These are phyloP conservation scores for Cladosporium sp. DNA, from an alignment of 2,329 filamentous ascomycete genomes.

Conservation along the genomic window DNA sequence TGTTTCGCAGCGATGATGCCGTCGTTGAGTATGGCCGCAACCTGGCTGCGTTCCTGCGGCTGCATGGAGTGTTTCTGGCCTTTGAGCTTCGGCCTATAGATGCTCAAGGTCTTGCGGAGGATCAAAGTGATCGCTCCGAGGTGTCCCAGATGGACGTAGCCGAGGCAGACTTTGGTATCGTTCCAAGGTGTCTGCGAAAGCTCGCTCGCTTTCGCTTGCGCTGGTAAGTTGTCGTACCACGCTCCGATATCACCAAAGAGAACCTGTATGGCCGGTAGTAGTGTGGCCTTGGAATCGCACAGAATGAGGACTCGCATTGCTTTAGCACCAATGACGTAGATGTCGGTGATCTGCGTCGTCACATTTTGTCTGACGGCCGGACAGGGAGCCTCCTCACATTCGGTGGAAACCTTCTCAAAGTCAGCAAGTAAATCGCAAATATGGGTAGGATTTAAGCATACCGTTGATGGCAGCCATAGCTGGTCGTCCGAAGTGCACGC, in stretches of 20 bases:
- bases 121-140: conserved; percentile 7
- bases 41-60: not conserved
- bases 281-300: not conserved
- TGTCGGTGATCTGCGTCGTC: not conserved
- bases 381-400: no score
- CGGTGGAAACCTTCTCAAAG: not conserved
- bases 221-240: conserved; percentile 2
- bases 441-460: not conserved
- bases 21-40: conserved; percentile 1
- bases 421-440: not conserved
- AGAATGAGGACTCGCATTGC: not conserved
- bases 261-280: not conserved
- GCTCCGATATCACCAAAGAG: not conserved
- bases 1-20: conserved; percentile 5
- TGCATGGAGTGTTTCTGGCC: not conserved
- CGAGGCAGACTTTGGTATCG: not conserved
- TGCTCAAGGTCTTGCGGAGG: not conserved
- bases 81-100: not conserved
- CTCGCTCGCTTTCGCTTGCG: not conserved
- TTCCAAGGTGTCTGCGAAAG: conserved; percentile 1
- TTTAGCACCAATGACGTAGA: not conserved
- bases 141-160: conserved; percentile 1
- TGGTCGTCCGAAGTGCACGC: not conserved
- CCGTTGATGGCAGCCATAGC: conserved; percentile 4
- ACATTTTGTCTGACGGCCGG: not conserved